Conservation (phyloP, 768 basidiomycete species). For the Lactifluus volemus region DNA sequence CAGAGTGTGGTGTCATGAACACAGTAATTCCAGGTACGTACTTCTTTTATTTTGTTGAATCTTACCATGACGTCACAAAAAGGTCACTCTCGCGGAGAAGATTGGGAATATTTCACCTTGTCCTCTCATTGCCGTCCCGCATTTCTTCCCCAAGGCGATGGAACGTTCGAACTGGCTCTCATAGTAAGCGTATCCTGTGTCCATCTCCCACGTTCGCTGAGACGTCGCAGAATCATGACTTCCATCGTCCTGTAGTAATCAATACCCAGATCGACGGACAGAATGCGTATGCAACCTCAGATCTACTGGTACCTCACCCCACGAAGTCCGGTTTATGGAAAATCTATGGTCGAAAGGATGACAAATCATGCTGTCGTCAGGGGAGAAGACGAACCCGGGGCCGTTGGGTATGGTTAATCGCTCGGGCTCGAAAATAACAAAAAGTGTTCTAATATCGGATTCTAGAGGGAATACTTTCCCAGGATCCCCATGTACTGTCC, state of each 20-base stretch:
- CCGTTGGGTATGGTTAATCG: slow-evolving; percentile 22
- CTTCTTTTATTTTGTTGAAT: neutral
- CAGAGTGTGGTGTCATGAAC: slow-evolving; percentile 21
- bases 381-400: slow-evolving; percentile 29
- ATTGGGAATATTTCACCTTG: slow-evolving; percentile 22
- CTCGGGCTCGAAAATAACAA: neutral
- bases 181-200: slow-evolving; percentile 11
- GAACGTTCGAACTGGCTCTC: slow-evolving; percentile 21
- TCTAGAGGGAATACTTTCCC: slow-evolving; percentile 32
- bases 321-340: slow-evolving; percentile 31
- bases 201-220: neutral
- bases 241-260: slow-evolving; percentile 20
- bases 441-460: neutral
- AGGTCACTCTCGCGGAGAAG: slow-evolving; percentile 17
- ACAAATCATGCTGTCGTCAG: slow-evolving; percentile 28
- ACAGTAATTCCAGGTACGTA: slow-evolving; percentile 19
- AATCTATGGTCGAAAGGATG: slow-evolving; percentile 23
- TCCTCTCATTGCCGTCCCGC: slow-evolving; percentile 18
- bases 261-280: slow-evolving; percentile 32
- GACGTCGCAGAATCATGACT: slow-evolving; percentile 18
- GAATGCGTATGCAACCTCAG: slow-evolving; percentile 35
- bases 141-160: slow-evolving; percentile 19
- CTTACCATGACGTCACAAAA: neutral
- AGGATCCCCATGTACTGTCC: slow-evolving; percentile 25
- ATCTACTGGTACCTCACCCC: slow-evolving; percentile 38